Percentiles rank a stretch among this genome's conserved stretches.
Conservation (phyloP, 768 basidiomycete species). For the Termitomyces sp. region DNA sequence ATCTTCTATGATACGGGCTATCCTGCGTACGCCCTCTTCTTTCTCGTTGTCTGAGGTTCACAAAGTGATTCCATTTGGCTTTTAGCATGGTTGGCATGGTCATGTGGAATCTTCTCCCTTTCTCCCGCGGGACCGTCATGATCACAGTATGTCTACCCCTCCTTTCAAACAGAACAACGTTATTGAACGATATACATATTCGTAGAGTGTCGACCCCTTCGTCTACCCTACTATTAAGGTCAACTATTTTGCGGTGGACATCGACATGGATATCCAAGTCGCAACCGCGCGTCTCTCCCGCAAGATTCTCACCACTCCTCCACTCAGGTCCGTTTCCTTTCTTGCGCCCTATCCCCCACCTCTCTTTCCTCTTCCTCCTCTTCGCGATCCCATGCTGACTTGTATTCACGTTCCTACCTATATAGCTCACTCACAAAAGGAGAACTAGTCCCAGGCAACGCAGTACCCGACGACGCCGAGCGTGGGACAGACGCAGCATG, state of each 20-base stretch:
- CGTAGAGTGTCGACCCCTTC: slow-evolving; percentile 42
- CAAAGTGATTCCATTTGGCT: neutral
- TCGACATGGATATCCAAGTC: slow-evolving; percentile 45
- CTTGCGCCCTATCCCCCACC: neutral
- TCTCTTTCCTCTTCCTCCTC: neutral
- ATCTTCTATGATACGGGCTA: slow-evolving; percentile 42
- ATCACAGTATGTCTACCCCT: slow-evolving; percentile 29
- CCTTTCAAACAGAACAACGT: neutral
- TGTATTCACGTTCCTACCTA: neutral
- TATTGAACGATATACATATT: neutral
- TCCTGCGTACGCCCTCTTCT: slow-evolving; percentile 28
- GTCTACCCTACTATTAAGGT: slow-evolving; percentile 40
- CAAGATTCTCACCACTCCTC: slow-evolving; percentile 8
- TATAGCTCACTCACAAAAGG: neutral
- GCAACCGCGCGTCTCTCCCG: slow-evolving; percentile 40
- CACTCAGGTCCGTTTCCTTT: neutral
- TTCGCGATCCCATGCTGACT: neutral
- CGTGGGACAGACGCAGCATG: slow-evolving; percentile 41
- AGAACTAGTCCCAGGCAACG: slow-evolving; percentile 36
- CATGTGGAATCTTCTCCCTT: slow-evolving; percentile 53
- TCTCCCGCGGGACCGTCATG: slow-evolving; percentile 45
- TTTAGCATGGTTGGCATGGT: slow-evolving; percentile 39
- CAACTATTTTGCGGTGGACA: slow-evolving; percentile 46
- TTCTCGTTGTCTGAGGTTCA: neutral
- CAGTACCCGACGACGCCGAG: slow-evolving; percentile 35